These are phyloP conservation scores for Globisporangium nagaii DNA, from an alignment of 352 stramenopile species.

Conservation along the genomic window DNA sequence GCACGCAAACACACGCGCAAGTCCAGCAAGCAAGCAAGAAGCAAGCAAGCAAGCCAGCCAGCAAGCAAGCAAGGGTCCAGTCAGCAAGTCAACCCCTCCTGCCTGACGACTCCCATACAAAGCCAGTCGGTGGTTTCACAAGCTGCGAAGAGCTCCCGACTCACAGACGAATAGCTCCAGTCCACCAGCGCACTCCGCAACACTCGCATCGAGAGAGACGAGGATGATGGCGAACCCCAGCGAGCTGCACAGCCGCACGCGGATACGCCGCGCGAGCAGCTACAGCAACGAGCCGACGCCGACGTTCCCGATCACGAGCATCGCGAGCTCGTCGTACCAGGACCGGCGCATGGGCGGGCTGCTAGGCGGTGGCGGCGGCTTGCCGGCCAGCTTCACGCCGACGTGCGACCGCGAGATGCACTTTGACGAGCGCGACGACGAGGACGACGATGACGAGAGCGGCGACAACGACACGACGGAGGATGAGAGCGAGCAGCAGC, in stretches of 20 bases:
- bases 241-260: constrained; percentile 1
- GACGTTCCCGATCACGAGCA: not conserved
- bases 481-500: constrained; percentile 9
- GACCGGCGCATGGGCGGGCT: not conserved
- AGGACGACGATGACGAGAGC: constrained; percentile 4
- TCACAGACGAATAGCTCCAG: too few species aligned
- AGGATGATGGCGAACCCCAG: not conserved
- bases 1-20: not conserved
- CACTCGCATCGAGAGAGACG: too few species aligned
- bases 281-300: constrained; percentile 1
- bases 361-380: not conserved
- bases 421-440: constrained; percentile 19
- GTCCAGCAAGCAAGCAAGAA: not conserved
- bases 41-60: not conserved
- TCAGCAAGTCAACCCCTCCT: not conserved
- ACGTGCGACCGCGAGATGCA: constrained; percentile 4
- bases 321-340: constrained; percentile 13
- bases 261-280: constrained; percentile 12
- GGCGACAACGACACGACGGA: constrained; percentile 10
- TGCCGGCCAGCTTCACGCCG: constrained; percentile 4
- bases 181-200: too few species aligned
- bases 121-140: too few species aligned
- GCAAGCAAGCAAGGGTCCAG: not conserved
- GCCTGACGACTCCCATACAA: not conserved
- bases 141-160: too few species aligned